Conservation (phyloP, 768 basidiomycete species). For the Coprinopsis cinerea region DNA sequence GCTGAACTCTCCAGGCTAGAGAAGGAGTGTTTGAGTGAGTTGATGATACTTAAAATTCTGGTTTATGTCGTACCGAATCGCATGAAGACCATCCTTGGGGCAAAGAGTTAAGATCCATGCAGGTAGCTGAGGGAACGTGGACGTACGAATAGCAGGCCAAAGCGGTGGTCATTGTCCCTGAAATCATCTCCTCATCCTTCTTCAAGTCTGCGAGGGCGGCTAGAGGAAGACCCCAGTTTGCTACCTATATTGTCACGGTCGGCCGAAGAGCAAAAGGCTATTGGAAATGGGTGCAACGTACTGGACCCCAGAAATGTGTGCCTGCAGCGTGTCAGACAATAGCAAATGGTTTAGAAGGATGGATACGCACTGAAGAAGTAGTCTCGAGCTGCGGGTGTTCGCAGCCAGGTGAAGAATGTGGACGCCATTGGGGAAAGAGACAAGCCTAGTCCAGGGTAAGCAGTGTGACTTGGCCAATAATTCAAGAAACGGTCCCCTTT, state of each 20-base stretch:
- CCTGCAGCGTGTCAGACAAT: slow-evolving; percentile 40
- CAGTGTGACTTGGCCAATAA: not conserved
- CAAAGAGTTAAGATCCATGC: slow-evolving; percentile 9
- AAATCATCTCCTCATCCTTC: slow-evolving; percentile 96
- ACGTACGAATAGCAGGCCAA: slow-evolving; percentile 90
- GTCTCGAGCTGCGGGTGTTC: slow-evolving; percentile 84
- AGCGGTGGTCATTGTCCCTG: slow-evolving; percentile 93
- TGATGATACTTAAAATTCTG: too few relatives aligned
- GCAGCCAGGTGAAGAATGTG: slow-evolving; percentile 82
- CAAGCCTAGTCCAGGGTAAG: slow-evolving; percentile 6
- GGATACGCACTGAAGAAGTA: slow-evolving; percentile 87
- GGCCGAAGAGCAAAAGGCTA: slow-evolving; percentile 10
- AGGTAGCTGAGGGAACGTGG: too few relatives aligned
- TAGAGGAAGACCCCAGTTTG: slow-evolving; percentile 97
- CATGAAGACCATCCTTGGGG: slow-evolving; percentile 76
- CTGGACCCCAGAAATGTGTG: slow-evolving; percentile 98
- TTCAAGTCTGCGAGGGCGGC: slow-evolving; percentile 87
- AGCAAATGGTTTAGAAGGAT: not conserved
- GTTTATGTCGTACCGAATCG: slow-evolving; percentile 83
- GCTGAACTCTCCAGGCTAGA: slow-evolving; percentile 90
- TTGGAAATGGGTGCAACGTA: slow-evolving; percentile 36
- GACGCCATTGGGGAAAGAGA: slow-evolving; percentile 57
- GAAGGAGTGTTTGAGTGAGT: slow-evolving; percentile 1
- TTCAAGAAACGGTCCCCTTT: not conserved
- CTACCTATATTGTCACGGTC: slow-evolving; percentile 51